Conservation (phyloP, 441 rosid species). For the Viola pubescens region DNA sequence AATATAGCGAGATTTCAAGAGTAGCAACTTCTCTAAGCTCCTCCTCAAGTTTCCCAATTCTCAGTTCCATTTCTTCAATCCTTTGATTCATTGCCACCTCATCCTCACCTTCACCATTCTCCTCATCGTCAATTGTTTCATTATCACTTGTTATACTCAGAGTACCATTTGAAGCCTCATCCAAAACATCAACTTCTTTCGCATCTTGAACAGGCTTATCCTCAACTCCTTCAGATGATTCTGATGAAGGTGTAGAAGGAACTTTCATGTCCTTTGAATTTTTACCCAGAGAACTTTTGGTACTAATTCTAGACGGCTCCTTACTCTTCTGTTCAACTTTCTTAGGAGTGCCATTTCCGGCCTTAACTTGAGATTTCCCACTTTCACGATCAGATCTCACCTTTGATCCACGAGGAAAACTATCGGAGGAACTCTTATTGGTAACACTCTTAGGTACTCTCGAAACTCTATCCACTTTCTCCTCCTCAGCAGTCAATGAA, state of each 20-base stretch:
- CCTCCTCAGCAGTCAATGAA: constrained; percentile 41
- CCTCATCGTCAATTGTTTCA: constrained; percentile 44
- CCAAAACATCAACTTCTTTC: constrained; percentile 45
- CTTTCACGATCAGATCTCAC: constrained; percentile 24
- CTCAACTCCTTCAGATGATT: constrained; percentile 41
- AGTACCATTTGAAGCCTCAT: constrained; percentile 44
- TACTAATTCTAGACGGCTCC: constrained; percentile 29
- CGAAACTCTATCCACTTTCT: constrained; percentile 35
- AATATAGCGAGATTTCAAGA: constrained; percentile 73
- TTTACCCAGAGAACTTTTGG: constrained; percentile 25
- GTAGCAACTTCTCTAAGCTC: constrained; percentile 92
- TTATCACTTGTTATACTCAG: constrained; percentile 40
- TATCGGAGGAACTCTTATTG: constrained; percentile 32
- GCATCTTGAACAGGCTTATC: constrained; percentile 37
- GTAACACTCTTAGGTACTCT: constrained; percentile 27
- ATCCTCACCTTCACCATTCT: constrained; percentile 32
- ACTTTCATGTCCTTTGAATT: constrained; percentile 24
- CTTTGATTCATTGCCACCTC: constrained; percentile 40
- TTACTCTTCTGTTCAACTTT: constrained; percentile 38
- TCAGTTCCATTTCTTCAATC: constrained; percentile 53
- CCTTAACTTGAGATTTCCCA: constrained; percentile 32
- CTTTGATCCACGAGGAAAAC: constrained; percentile 27
- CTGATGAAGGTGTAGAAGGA: constrained; percentile 32
- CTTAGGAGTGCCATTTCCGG: constrained; percentile 27
- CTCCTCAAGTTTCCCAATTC: constrained; percentile 74